Base-by-base conservation (phyloP, 208 protist genomes). In the Porcisia hertigi region DNA sequence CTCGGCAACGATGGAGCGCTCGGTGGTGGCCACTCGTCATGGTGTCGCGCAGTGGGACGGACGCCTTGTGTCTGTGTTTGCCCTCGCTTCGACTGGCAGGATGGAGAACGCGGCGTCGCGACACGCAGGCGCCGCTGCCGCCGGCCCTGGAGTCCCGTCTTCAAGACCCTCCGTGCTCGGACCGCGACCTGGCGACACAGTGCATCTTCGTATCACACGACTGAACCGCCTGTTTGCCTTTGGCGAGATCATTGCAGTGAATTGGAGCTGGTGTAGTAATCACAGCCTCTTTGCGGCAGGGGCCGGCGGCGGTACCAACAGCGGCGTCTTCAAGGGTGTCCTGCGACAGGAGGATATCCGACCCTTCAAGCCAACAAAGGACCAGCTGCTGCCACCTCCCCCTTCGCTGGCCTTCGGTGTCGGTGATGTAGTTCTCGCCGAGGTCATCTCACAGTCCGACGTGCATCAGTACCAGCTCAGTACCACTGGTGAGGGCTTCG, bases 361-460 rank as follows among this genome's bases (percentile, higher is more conserved):
- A 6, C 88, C 91, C 0, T 95, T 95, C 59, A 69, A 69, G 1
- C 87, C 88, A 0, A 84, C 77, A 3, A 88, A 87, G 47, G 89
- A 94, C 11, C 64, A 89, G 74, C 75, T 93, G 63, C 76, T 74
- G 58, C 88, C 91, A 0, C 89, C 86, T 23, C 60, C 87, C 6
- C 91, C 88, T 4, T 71, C 91, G 25, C 63, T 82, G 39, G 76
- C 88, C 12, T 94, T 92, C 73, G 77, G 80, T 11, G 55, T 80
- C 2, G 91, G 91, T 5, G 91, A 95, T 71, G 89, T 95, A 5
- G 79, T 94, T 47, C 52, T 88, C 16, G 91, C 91, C 14, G 85
- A 88, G 87, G 91, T 95, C 7, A 79, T 95, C 30, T 93, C 88
- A 30, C 91, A 95, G 83, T 93, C 89, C 1, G 91, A 95, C 60